Conservation (phyloP, 768 basidiomycete genomes). For the Amanita polypyramis region DNA sequence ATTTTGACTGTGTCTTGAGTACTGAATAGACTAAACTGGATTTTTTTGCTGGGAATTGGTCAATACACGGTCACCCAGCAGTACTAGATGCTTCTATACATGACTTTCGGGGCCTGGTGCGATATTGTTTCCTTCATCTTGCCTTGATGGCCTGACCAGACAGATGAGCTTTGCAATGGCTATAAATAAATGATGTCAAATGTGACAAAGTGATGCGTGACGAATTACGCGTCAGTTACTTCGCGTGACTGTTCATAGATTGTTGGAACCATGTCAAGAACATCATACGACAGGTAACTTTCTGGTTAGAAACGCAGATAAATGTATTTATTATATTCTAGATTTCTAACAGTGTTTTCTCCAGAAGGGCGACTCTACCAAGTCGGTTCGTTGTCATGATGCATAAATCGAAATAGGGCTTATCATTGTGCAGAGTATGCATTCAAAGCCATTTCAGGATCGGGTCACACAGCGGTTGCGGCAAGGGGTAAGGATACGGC, state of each 20-base stretch:
- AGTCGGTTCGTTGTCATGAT: conserved; percentile 62
- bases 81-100: conserved; percentile 32
- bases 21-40: conserved; percentile 91
- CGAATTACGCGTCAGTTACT: conserved; percentile 43
- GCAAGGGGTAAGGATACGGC: conserved; percentile 91
- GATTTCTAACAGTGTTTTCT: conserved; percentile 95
- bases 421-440: conserved; percentile 69
- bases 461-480: conserved; percentile 88
- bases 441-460: conserved; percentile 98
- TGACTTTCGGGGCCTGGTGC: conserved; percentile 73
- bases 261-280: conserved; percentile 68
- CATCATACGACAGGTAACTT: conserved; percentile 83
- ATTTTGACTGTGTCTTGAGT: conserved; percentile 93
- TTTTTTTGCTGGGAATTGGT: conserved; percentile 59
- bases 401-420: conserved; percentile 9
- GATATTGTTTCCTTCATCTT: conserved; percentile 77
- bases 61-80: conserved; percentile 5
- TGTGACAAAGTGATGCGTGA: conserved; percentile 22
- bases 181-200: not conserved
- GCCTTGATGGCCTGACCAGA: not conserved
- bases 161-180: not conserved
- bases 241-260: conserved; percentile 12
- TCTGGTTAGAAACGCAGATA: not conserved
- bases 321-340: conserved; percentile 14
- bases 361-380: conserved; percentile 97